Evolutionary conservation across 2,329 filamentous ascomycete genomes (phyloP).

Genomic region (Sordariomycetes sp.): DNA sequence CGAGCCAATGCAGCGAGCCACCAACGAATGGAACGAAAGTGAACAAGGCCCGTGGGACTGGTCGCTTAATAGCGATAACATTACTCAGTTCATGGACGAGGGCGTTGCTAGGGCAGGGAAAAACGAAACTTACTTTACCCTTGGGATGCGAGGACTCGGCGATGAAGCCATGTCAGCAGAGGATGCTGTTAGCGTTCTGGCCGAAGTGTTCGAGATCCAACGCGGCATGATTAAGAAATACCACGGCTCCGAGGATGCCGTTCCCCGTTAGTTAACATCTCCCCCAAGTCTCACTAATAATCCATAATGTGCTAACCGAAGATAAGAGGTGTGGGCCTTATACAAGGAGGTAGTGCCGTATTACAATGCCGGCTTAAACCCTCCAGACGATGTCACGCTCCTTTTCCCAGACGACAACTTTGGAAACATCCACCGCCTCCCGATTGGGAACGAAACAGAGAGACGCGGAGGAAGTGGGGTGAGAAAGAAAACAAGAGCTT

Average conservation of each 20-base stretch:
- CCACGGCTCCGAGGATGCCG: conserved; percentile 5
- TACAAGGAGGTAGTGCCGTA: conserved; percentile 54
- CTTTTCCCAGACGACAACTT: conserved; percentile 53
- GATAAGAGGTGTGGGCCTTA: conserved; percentile 47
- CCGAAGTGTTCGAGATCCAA: conserved; percentile 6
- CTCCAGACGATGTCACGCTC: conserved; percentile 46
- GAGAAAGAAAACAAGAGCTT: neutral
- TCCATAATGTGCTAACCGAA: neutral
- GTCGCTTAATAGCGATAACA: conserved; percentile 41
- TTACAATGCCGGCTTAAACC: conserved; percentile 41
- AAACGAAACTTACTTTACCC: conserved; percentile 48
- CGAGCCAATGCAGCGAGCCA: conserved; percentile 53
- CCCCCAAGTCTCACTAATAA: neutral
- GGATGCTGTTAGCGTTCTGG: conserved; percentile 3
- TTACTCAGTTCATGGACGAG: conserved; percentile 45
- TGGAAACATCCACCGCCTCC: conserved; percentile 45
- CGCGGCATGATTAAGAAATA: conserved; percentile 6
- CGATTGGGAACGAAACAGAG: conserved; percentile 38
- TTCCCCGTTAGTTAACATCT: conserved; percentile 1
- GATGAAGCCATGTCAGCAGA: conserved; percentile 25
- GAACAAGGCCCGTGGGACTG: conserved; percentile 47
- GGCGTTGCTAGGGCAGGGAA: conserved; percentile 42
- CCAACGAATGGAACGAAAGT: conserved; percentile 31
- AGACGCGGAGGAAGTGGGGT: conserved; percentile 47
- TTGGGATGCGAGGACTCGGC: conserved; percentile 48